Evolutionary conservation across 305 asterid species (phyloP).

Genomic region (Fraxinus sp.): DNA sequence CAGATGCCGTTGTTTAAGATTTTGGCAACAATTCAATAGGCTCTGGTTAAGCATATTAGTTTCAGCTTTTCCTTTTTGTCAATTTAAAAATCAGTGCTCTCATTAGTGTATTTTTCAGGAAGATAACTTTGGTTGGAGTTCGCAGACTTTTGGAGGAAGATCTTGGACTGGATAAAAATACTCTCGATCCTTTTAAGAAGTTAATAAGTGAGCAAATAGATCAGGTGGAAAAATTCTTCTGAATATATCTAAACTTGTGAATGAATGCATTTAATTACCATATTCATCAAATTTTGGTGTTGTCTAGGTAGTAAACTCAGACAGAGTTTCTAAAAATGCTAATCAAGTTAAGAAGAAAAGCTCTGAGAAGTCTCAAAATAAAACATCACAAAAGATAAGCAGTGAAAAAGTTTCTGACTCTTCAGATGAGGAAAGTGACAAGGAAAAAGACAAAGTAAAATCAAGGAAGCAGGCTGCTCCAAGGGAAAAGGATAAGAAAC

Average conservation of each 20-base stretch:
- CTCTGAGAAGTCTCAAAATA: slow-evolving; percentile 32
- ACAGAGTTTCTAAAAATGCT: slow-evolving; percentile 41
- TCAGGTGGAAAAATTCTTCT: slow-evolving; percentile 45
- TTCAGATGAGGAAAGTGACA: slow-evolving; percentile 41
- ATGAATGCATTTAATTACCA: not conserved
- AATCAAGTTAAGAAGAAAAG: slow-evolving; percentile 41
- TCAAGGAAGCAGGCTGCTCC: slow-evolving; percentile 46
- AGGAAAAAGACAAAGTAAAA: slow-evolving; percentile 38
- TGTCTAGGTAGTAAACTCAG: slow-evolving; percentile 52
- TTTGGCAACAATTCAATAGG: slow-evolving; percentile 10
- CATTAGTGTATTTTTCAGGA: slow-evolving; percentile 43
- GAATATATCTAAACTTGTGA: slow-evolving; percentile 15
- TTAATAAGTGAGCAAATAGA: slow-evolving; percentile 63
- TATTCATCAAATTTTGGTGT: slow-evolving; percentile 10
- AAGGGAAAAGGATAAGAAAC: slow-evolving; percentile 46
- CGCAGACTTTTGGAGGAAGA: slow-evolving; percentile 87
- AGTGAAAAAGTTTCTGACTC: slow-evolving; percentile 37
- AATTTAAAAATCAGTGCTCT: slow-evolving; percentile 11
- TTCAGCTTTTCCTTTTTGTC: slow-evolving; percentile 9
- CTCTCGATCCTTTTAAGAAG: slow-evolving; percentile 75
- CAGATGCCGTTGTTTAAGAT: slow-evolving; percentile 15
- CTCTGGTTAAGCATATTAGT: slow-evolving; percentile 11
- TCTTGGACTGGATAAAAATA: slow-evolving; percentile 63
- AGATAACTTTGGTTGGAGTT: slow-evolving; percentile 64
- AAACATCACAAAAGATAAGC: slow-evolving; percentile 37